Base-by-base conservation (phyloP, 495 filamentous ascomycete species). In the Penicillium antarcticum region DNA sequence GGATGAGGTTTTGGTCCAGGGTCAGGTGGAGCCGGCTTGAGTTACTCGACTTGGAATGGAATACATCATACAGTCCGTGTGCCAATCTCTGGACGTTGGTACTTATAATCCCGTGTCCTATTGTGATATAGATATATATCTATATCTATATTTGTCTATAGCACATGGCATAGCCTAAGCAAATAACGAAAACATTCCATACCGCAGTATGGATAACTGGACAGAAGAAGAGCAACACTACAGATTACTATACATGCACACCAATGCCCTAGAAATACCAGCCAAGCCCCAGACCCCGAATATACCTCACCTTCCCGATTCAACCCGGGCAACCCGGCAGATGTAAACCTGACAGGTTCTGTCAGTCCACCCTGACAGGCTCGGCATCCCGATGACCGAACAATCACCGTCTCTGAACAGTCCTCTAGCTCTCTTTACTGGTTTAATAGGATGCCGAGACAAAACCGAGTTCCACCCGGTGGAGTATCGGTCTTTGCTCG, bases 1-100 rank as follows among this genome's bases (percentile, higher is more conserved):
- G 71, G 65, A 67, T 41, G 72, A 75, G 51, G 55, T 70, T 26
- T 57, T 65, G 45, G 31, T 61, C 50, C 56, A 56, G 45, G 34
- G 60, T 48, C 56, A 56, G 32, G 12, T 48, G 45, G 44, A 62
- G n/a, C 26, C 54, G 18, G 34, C 33, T 36, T 53, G 45, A 53
- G 24, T 14, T 29, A 9, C 26, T 29, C 26, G 5, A 10, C 26
- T 9, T 1, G 26, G 6, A 29, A 8, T 9, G 26, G 26, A 29
- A 9, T 29, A 10, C 7, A 8, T 6, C 9, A 8, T 4, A 29
- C 9, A 29, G 5, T 29, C 5, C 3, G 21, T 23, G 21, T 29
- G 26, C 26, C 26, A 9, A 29, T 9, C 2, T 5, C 7, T 29
- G 26, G 6, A 7, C 2, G 26, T 29, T 29, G 5, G 5, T 7